Conservation (phyloP, 1,284 basidiomycete species). For the Exobasidium cylindrosporum region DNA sequence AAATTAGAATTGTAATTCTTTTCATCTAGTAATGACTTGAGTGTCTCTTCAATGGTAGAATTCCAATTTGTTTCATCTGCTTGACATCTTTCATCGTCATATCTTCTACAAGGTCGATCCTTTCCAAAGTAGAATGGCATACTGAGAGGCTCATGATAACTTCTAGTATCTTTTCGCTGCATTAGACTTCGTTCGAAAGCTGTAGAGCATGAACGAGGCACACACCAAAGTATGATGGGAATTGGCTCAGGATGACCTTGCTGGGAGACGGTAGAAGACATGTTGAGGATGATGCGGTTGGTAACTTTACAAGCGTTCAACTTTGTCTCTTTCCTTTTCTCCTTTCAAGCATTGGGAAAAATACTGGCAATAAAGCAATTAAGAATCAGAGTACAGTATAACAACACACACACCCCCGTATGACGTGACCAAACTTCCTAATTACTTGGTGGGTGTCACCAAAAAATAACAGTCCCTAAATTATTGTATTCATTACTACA, state of each 20-base stretch:
- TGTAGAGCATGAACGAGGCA: slow-evolving; percentile 40
- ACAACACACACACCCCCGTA: too few species aligned
- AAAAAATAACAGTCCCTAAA: too few species aligned
- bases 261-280: too few species aligned
- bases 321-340: too few species aligned
- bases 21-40: slow-evolving; percentile 22
- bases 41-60: slow-evolving; percentile 29
- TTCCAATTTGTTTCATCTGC: slow-evolving; percentile 18
- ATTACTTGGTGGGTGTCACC: too few species aligned
- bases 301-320: too few species aligned
- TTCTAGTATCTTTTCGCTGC: slow-evolving; percentile 42
- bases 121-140: slow-evolving; percentile 45
- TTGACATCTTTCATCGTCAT: slow-evolving; percentile 34
- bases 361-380: too few species aligned
- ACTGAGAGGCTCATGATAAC: slow-evolving; percentile 46
- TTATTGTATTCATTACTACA: too few species aligned
- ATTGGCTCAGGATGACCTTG: neutral
- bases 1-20: slow-evolving; percentile 11
- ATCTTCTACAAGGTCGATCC: slow-evolving; percentile 29
- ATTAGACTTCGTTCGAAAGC: slow-evolving; percentile 49
- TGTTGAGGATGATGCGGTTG: too few species aligned
- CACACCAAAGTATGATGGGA: slow-evolving; percentile 22
- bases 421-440: too few species aligned
- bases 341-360: too few species aligned
- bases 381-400: too few species aligned